Percentiles rank a stretch among this genome's conserved stretches.
phyloP scores from a whole-genome alignment of 2,329 filamentous ascomycete genomes.

The Fusarium pseudocircinatum region DNA sequence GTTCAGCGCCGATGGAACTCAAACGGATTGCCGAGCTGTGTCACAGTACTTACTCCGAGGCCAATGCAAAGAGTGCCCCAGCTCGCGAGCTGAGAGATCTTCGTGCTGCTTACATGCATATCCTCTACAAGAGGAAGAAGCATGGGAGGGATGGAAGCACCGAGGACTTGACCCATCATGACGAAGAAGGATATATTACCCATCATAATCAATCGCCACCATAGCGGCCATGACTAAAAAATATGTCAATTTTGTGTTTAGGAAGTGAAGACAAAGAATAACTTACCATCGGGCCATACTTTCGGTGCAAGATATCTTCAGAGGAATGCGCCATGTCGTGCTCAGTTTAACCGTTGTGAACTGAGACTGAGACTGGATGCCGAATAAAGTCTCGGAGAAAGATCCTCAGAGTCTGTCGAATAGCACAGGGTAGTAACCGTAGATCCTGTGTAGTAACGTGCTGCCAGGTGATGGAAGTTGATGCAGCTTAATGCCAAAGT shows the following conservation, averaged over 20 bases:
- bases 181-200: neutral
- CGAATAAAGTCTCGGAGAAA: too few relatives aligned
- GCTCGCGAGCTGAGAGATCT: neutral
- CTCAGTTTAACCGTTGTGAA: too few relatives aligned
- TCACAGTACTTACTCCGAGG: neutral
- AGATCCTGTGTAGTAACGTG: fast-evolving
- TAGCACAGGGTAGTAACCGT: fast-evolving
- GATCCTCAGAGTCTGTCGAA: fast-evolving
- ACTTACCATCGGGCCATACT: neutral
- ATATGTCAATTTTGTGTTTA: neutral
- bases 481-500: neutral
- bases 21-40: fast-evolving
- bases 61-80: neutral
- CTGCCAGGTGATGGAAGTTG: fast-evolving
- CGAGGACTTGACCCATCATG: neutral
- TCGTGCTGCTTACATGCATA: neutral
- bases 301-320: neutral
- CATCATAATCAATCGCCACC: neutral
- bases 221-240: neutral
- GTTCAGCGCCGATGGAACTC: neutral
- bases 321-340: neutral
- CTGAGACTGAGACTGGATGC: too few relatives aligned
- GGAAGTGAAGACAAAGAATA: too few relatives aligned
- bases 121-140: neutral
- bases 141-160: neutral